These are phyloP conservation scores for Podila minutissima DNA, from an alignment of 192 early-diverging fungal genomes.

Conservation along the genomic window DNA sequence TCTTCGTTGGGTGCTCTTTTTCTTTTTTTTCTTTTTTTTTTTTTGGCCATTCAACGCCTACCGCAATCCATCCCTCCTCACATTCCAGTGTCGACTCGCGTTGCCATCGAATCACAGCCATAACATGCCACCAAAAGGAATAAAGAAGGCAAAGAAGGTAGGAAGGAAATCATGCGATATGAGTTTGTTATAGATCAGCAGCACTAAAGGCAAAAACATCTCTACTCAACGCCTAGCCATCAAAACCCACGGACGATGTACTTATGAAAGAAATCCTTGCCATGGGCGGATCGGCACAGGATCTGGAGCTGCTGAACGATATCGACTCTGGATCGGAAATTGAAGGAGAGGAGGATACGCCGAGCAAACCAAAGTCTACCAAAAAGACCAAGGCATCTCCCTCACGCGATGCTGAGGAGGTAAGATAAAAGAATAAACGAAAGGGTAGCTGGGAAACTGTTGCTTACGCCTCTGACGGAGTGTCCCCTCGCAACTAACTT, in stretches of 20 bases:
- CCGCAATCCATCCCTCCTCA: no score
- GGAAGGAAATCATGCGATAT: no score
- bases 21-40: no score
- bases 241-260: slow-evolving; percentile 1
- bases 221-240: no score
- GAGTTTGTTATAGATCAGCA: no score
- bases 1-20: no score
- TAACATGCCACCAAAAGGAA: no score
- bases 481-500: no score
- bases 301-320: slow-evolving; percentile 30
- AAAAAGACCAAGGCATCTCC: slow-evolving; percentile 1
- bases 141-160: no score
- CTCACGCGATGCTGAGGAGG: background rate
- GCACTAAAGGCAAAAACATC: no score
- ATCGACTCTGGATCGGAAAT: slow-evolving; percentile 40
- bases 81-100: background rate
- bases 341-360: slow-evolving; percentile 10
- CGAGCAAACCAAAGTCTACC: background rate
- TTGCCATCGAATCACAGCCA: no score
- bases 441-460: background rate
- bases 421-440: background rate
- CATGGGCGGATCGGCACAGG: slow-evolving; percentile 40
- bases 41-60: no score
- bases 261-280: slow-evolving; percentile 47
- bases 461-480: background rate